Base-by-base conservation (phyloP, 805 yeast genomes). In the Candida namnaoensis region DNA sequence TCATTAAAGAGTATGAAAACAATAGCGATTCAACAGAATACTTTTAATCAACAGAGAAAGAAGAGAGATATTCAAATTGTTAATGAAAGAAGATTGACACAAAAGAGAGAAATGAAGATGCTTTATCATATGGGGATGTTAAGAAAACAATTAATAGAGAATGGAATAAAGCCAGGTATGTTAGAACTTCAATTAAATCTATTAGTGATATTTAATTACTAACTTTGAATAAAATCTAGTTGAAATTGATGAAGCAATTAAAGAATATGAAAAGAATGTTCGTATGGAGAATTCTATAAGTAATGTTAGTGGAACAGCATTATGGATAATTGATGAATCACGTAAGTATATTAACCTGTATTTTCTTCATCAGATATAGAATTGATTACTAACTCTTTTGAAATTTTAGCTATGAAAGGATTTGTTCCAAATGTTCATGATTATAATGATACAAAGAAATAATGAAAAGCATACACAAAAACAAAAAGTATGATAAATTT, bases 101-200 rank as follows among this genome's bases (percentile, higher is more conserved):
- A 58, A 51, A 70, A 57, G 58, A 65, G 67, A 45, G 81, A 65
- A 53, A 71, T 66, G 64, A 78, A 76, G 58, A 75, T 81, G 82
- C 69, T 74, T 5, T 61, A 81, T 54, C 91, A 82, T 52, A 69
- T 82, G 35, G 87, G 85, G 2, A 56, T 82, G 58, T 60, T 82
- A 32, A 64, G 85, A 39, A 68, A 77, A 50, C 88, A 82, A 52
- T 60, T 82, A 41, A 49, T 59, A 3, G 82, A 78, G n/a, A 51
- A 57, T 4, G 84, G 83, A 0, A 42, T 70, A 10, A 73, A 72
- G n/a, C 88, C 88, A 13, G 49, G 60, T 54, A 41, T 10, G 58
- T 52, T 3, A 7, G 10, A 39, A 45, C 47, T 24, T 19, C 19
- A 19, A 19, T 8, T 38, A 13, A 19, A 23, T 8, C 8, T 14